These are phyloP conservation scores for Leptosphaerulina australis DNA, from an alignment of 2,329 filamentous ascomycete genomes.

Conservation along the genomic window DNA sequence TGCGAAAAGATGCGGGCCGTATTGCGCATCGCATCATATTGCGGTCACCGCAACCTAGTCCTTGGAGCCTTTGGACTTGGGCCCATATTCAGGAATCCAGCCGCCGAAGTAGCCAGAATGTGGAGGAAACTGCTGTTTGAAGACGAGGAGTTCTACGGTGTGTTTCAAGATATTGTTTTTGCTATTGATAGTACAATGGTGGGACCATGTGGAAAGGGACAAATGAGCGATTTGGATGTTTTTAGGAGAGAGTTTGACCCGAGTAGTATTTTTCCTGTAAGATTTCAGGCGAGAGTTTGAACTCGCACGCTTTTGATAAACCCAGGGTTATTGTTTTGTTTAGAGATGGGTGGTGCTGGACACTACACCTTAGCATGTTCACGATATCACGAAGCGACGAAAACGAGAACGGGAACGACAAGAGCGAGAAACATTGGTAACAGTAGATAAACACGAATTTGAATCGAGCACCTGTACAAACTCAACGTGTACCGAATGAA, in stretches of 20 bases:
- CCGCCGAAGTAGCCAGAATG: conserved; percentile 52
- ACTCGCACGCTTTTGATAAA: no score
- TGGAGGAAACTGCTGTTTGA: conserved; percentile 53
- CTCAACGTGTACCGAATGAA: no score
- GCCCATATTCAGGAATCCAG: conserved; percentile 54
- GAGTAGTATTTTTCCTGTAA: conserved; percentile 47
- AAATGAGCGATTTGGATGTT: conserved; percentile 47
- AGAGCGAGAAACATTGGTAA: no score
- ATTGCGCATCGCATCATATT: conserved; percentile 67
- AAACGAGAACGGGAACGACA: no score
- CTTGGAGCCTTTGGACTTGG: conserved; percentile 54
- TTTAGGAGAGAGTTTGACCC: conserved; percentile 50
- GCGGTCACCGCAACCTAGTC: conserved; percentile 49
- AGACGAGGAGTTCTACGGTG: conserved; percentile 52
- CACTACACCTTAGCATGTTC: no score
- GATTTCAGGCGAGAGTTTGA: conserved; percentile 30
- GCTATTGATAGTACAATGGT: conserved; percentile 50
- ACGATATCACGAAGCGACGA: no score
- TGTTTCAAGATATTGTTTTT: conserved; percentile 54
- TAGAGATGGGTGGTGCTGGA: no score
- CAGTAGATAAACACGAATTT: no score
- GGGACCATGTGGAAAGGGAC: conserved; percentile 39
- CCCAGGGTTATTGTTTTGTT: no score
- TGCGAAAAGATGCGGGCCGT: conserved; percentile 74
- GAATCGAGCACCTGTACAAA: no score